Conservation (phyloP, 75 land plant species). For the Cryptomeria japonica region DNA sequence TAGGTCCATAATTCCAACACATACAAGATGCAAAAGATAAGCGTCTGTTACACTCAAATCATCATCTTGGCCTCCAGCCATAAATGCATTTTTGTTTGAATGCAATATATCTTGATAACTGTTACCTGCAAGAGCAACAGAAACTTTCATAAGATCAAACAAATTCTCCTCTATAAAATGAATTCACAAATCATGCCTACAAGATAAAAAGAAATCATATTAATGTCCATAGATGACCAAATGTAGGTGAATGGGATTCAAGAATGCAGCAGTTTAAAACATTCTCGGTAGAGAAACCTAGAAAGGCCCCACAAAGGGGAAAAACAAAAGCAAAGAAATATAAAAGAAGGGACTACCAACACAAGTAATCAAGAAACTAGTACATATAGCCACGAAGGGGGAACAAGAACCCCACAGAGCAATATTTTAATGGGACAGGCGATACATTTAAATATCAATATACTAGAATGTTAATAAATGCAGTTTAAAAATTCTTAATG, state of each 20-base stretch:
- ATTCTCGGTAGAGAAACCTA: too few relatives aligned
- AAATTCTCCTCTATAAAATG: not conserved
- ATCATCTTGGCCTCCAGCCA: constrained; percentile 46
- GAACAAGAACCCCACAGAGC: too few relatives aligned
- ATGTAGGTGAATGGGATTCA: not conserved
- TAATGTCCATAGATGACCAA: too few relatives aligned
- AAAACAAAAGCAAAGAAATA: too few relatives aligned
- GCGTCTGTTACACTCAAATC: constrained; percentile 86
- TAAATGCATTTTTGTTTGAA: constrained; percentile 69
- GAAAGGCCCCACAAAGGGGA: too few relatives aligned
- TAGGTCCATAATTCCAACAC: constrained; percentile 4
- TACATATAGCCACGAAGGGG: too few relatives aligned
- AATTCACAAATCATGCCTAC: not conserved
- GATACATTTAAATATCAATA: too few relatives aligned
- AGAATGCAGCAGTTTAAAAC: too few relatives aligned
- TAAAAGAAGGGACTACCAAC: too few relatives aligned
- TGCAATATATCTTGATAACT: constrained; percentile 87
- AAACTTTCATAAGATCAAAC: not conserved
- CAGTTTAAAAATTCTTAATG: too few relatives aligned
- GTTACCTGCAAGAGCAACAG: constrained; percentile 59
- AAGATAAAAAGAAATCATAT: not conserved
- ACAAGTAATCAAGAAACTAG: too few relatives aligned
- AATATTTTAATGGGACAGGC: not conserved
- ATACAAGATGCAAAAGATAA: constrained; percentile 82
- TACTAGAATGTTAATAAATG: too few relatives aligned